Evolutionary conservation across 306 rosid genomes (phyloP).

Genomic region (Nissolia schottii): DNA sequence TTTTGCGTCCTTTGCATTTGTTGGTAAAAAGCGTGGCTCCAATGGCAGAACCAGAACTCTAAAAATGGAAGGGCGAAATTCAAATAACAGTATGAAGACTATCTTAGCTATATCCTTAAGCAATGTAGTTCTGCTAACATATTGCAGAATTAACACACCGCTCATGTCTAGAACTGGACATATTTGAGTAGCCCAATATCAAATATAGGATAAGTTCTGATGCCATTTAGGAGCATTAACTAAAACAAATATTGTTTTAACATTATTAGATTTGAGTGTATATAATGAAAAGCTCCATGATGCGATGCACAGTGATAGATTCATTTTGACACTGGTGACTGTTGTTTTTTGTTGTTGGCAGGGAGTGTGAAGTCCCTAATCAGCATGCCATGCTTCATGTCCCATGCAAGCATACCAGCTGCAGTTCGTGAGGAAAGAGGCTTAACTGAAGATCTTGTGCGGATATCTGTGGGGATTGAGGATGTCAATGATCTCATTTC

Average conservation of each 20-base stretch:
- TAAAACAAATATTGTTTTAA: background rate
- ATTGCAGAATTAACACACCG: too few species aligned
- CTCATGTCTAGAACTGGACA: too few species aligned
- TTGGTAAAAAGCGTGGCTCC: too few species aligned
- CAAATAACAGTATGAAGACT: too few species aligned
- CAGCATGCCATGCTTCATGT: conserved; percentile 82
- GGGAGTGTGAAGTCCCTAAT: conserved; percentile 93
- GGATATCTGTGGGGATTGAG: conserved; percentile 70
- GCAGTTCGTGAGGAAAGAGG: conserved; percentile 64
- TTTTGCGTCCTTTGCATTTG: too few species aligned
- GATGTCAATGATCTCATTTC: conserved; percentile 62
- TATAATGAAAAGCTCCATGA: background rate
- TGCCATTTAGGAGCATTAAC: too few species aligned
- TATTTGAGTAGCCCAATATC: too few species aligned
- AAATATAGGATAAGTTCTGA: too few species aligned
- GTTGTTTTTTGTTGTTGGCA: conserved; percentile 24
- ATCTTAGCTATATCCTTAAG: too few species aligned
- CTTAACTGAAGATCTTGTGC: conserved; percentile 68
- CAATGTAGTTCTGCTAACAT: too few species aligned
- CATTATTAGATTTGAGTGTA: background rate
- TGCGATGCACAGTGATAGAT: background rate
- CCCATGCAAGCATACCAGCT: conserved; percentile 73
- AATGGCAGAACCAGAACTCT: too few species aligned
- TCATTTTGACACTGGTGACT: background rate
- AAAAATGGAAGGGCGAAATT: too few species aligned